Base-by-base conservation (phyloP, 2,329 filamentous ascomycete genomes). In the Sporothrix pallida region DNA sequence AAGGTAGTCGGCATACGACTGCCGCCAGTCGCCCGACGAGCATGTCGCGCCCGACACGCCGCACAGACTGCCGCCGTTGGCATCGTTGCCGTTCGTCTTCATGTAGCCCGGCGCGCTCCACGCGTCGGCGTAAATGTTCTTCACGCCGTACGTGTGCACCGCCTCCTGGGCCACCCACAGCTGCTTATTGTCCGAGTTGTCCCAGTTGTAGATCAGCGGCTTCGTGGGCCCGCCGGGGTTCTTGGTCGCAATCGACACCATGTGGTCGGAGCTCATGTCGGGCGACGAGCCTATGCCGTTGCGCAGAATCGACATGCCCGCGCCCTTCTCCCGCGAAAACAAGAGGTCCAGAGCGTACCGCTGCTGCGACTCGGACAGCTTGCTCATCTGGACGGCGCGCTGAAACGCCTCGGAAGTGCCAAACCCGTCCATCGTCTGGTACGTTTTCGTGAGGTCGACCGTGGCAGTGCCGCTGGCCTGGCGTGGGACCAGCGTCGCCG, bases 81-180 rank as follows among this genome's bases (percentile, higher is more conserved):
- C 78, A 75, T 83, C 82, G 70, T 80, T 79, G 44, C 79, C 78
- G 69, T 81, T 83, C 1, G 81, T 81, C 78, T 84, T 84, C 83
- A 84, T 83, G 74, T 80, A 83, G 0, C 82, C 82, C 4, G 82
- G 82, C 3, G 83, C 83, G 54, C 79, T 81, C 83, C 83, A 83
- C 10, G 83, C 81, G 77, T 84, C 81, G 5, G 80, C 81, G 65
- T 82, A 82, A 54, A 82, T 79, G 65, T 78, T 78, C 46, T 73
- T 74, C 6, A 81, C 80, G 10, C 79, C 80, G 37, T 81, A 81
- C 9, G 77, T 78, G 8, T 80, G 76, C 67, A 78, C 77, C 10
- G 85, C 85, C 77, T 85, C 81, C 77, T 86, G 80, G 17, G 83
- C 82, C 10, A 87, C 76, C 77, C 81, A 86, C 3, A 87, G 77